Evolutionary conservation across 441 rosid species (phyloP), one percentile per base, ranked within the genome.

Genomic region (Croton laevigatus): DNA sequence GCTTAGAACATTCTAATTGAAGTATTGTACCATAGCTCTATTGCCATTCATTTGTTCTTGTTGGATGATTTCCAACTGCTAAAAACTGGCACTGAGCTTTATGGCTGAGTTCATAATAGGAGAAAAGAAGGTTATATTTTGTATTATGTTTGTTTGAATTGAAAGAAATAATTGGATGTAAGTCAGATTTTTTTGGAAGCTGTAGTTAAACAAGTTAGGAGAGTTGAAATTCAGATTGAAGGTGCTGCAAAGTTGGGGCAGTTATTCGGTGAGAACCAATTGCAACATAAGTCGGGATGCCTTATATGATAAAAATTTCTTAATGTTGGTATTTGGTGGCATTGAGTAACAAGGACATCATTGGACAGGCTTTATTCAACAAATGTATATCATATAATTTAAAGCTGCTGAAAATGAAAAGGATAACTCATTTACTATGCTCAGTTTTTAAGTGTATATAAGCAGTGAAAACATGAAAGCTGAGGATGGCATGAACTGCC

Each of bases 401-500:
- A 10, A 45, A 58, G 10, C 57, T 36, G 7, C 7, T n/a, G 52
- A 67, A 40, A 67, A 32, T 8, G 2, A 48, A 45, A 27, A 22
- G 14, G 57, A 17, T 10, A 42, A 55, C 55, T 68, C 9, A 16
- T 38, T 7, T 8, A 16, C 20, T 53, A 53, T 22, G 14, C 22
- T 32, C 12, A 8, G 23, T 23, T 44, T 64, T 45, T 32, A 27
- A 8, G 10, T 38, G 14, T 46, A 59, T 69, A 17, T 59, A n/a
- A 58, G 20, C 32, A 46, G 12, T 40, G 34, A 59, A 58, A 55
- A 17, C 19, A 38, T 42, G 62, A 57, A 53, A 40, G 38, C 62
- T 38, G 27, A 32, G 17, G 20, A 69, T 59, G 55, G 44, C 22
- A 17, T 45, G 46, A 69, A 16, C 71, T 46, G 44, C 36, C 46